Conservation (phyloP, 2,329 filamentous ascomycete species). For the Aspergillus fumigatiaffinis region DNA sequence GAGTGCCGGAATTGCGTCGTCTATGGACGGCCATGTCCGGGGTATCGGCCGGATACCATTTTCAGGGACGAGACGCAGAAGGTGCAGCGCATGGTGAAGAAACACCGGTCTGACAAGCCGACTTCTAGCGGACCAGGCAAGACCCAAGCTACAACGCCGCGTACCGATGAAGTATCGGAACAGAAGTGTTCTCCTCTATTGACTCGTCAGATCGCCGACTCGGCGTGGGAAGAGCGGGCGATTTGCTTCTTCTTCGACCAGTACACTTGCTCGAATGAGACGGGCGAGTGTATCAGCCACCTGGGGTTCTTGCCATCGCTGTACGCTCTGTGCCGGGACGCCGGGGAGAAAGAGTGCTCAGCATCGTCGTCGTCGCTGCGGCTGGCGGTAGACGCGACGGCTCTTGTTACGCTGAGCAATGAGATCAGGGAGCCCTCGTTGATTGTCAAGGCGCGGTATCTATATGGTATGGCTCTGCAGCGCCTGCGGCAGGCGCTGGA, state of each 20-base stretch:
- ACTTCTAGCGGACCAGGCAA: not conserved
- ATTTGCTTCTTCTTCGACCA: slow-evolving; percentile 41
- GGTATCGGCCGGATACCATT: slow-evolving; percentile 33
- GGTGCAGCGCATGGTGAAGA: slow-evolving; percentile 26
- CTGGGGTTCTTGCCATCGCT: slow-evolving; percentile 35
- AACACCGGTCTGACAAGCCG: slow-evolving; percentile 3
- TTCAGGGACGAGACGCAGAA: slow-evolving; percentile 34
- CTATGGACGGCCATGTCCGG: slow-evolving; percentile 35
- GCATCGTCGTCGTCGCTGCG: slow-evolving; percentile 27
- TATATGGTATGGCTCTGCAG: slow-evolving; percentile 31
- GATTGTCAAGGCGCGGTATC: slow-evolving; percentile 25
- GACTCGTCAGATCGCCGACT: slow-evolving; percentile 20
- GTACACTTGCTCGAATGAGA: slow-evolving; percentile 27
- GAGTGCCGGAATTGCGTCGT: slow-evolving; percentile 34
- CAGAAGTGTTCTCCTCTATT: not conserved
- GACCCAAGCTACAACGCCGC: not conserved
- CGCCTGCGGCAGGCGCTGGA: slow-evolving; percentile 26
- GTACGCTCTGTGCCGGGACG: slow-evolving; percentile 28
- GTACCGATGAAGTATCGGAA: not conserved
- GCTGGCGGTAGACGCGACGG: slow-evolving; percentile 33
- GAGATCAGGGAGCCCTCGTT: slow-evolving; percentile 23
- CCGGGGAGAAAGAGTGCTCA: slow-evolving; percentile 7
- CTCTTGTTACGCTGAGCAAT: slow-evolving; percentile 32
- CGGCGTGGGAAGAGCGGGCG: slow-evolving; percentile 35
- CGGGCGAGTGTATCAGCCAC: slow-evolving; percentile 26